Percentiles rank a stretch among this genome's conserved stretches.
Evolutionary conservation across 768 basidiomycete genomes (phyloP).

Genomic region (Suillus sp.): DNA sequence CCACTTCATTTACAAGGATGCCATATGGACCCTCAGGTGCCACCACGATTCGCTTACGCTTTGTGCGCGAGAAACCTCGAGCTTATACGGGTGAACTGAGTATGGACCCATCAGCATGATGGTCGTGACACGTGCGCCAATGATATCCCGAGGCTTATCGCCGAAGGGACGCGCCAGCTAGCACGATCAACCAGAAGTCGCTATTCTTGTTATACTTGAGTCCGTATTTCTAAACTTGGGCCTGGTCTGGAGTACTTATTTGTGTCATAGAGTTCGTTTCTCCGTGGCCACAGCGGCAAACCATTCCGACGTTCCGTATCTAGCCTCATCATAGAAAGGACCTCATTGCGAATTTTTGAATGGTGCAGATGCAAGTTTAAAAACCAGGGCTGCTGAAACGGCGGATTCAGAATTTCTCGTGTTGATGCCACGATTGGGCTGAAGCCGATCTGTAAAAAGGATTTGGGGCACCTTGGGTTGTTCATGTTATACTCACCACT

Average conservation of each 20-base stretch:
- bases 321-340: background rate
- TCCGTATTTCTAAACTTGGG: background rate
- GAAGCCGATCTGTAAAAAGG: background rate
- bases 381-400: background rate
- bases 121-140: background rate
- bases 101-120: background rate
- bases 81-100: background rate
- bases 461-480: background rate
- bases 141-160: background rate
- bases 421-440: background rate
- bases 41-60: background rate
- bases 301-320: background rate
- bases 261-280: background rate
- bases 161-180: background rate
- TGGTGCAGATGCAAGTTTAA: background rate
- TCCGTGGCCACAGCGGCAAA: background rate
- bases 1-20: background rate
- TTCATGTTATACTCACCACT: background rate
- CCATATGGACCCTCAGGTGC: background rate
- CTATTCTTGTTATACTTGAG: background rate
- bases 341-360: background rate
- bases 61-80: background rate
- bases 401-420: background rate
- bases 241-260: background rate
- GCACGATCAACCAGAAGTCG: background rate